A percentile compares a stretch with the other conserved stretches of the same genome.
Evolutionary conservation across 352 stramenopile species (phyloP).

Genomic region (Aphanomyces euteiches): DNA sequence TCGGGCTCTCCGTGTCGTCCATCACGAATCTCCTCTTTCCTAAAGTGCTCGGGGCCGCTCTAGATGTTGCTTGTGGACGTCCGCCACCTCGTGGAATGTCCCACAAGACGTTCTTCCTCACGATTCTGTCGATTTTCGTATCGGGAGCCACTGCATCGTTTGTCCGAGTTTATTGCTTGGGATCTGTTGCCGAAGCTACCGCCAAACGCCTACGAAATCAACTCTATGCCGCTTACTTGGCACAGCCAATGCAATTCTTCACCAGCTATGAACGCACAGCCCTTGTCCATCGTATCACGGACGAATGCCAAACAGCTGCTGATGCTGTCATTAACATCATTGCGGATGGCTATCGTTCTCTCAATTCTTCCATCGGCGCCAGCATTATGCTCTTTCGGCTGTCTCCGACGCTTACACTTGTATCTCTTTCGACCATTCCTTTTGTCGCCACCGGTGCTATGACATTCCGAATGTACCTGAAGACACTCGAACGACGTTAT

Average conservation of each 20-base stretch:
- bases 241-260: slow-evolving; percentile 84
- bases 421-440: slow-evolving; percentile 81
- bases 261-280: slow-evolving; percentile 77
- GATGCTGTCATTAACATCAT: slow-evolving; percentile 85
- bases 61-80: slow-evolving; percentile 78
- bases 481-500: slow-evolving; percentile 65
- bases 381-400: slow-evolving; percentile 87
- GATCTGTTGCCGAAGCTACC: slow-evolving; percentile 83
- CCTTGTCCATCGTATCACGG: slow-evolving; percentile 77
- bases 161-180: slow-evolving; percentile 83
- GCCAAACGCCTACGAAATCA: slow-evolving; percentile 68
- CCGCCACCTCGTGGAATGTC: slow-evolving; percentile 64
- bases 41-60: slow-evolving; percentile 84
- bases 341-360: slow-evolving; percentile 79
- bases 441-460: slow-evolving; percentile 73
- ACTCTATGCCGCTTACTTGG: slow-evolving; percentile 71
- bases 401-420: slow-evolving; percentile 85
- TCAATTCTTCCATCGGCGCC: slow-evolving; percentile 85
- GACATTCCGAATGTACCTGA: slow-evolving; percentile 83
- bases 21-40: slow-evolving; percentile 87
- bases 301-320: slow-evolving; percentile 86
- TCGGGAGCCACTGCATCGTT: slow-evolving; percentile 82
- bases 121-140: slow-evolving; percentile 81
- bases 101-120: slow-evolving; percentile 80
- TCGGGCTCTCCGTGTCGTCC: slow-evolving; percentile 80